Base-by-base conservation (phyloP, 148 eudicot species). In the Camellia sinensis region DNA sequence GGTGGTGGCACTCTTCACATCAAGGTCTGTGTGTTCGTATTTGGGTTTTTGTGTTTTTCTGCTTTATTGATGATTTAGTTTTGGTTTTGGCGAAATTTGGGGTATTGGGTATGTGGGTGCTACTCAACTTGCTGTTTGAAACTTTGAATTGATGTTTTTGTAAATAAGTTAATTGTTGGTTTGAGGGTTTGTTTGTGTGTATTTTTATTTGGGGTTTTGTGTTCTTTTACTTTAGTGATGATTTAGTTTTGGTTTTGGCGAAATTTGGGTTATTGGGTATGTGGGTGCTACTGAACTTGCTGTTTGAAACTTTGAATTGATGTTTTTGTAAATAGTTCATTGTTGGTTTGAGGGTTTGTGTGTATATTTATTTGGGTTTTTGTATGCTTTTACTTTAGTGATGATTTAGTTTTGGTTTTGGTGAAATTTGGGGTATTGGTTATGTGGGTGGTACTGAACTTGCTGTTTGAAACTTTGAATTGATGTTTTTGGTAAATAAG, bases 1-100 rank as follows among this genome's bases (percentile, higher is more conserved):
- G 99, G 99, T 37, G 99, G 99, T n/a, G 99, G 95, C 17, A 96
- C 99, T 73, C 97, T 96, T 86, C 99, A 96, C 86, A 78, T 96
- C 81, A 89, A 93, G 95, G 99, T 96, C 17, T 53, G 12, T 53
- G 1, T 29, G 10, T 18, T 6, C 3, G 15, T 56, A 12, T 19
- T 43, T 46, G 69, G 4, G 7, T 62, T 7, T 44, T 11, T 45
- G 12, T 19, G 17, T 66, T 43, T 76, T 5, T 46, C 8, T 50
- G 2, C 4, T 46, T 48, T 29, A 29, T 5, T 15, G 29, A 3
- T 54, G 43, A 29, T 65, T 62, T 60, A 53, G 17, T 8, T 52
- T 7, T n/a, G 14, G 17, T 53, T 52, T 13, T 5, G 44, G 53
- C 43, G 46, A 56, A 37, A 53, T 41, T 54, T 29, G 76, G 41